Conservation (phyloP, 345 rosid genomes). For the Fremontodendron californicum region DNA sequence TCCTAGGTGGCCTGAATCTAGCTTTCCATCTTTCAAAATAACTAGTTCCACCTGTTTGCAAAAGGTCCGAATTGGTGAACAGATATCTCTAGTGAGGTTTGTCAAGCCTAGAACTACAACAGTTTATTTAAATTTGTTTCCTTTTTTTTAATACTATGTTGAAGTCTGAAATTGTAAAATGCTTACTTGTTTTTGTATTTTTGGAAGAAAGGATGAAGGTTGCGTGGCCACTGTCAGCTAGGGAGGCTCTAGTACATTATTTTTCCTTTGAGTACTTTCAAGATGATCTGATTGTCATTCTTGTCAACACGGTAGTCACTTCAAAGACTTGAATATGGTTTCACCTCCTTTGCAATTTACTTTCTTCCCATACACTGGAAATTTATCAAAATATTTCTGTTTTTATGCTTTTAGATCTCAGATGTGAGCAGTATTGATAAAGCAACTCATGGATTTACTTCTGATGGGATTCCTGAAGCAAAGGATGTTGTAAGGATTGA, state of each 20-base stretch:
- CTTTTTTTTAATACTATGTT: not conserved
- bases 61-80: slow-evolving; percentile 59
- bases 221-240: slow-evolving; percentile 79
- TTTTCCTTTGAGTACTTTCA: slow-evolving; percentile 61
- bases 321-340: slow-evolving; percentile 9
- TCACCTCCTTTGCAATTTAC: slow-evolving; percentile 11
- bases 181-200: slow-evolving; percentile 35
- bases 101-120: slow-evolving; percentile 19
- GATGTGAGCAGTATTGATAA: slow-evolving; percentile 51
- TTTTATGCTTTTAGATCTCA: slow-evolving; percentile 50
- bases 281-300: slow-evolving; percentile 62
- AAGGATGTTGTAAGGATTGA: slow-evolving; percentile 72
- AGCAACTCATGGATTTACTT: slow-evolving; percentile 49
- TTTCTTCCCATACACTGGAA: not conserved
- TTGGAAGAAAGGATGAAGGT: slow-evolving; percentile 88
- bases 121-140: slow-evolving; percentile 8
- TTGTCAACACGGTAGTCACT: slow-evolving; percentile 65
- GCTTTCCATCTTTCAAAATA: slow-evolving; percentile 68
- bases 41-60: slow-evolving; percentile 48
- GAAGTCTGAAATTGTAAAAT: slow-evolving; percentile 17
- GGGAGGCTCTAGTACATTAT: slow-evolving; percentile 80
- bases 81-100: slow-evolving; percentile 77
- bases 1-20: slow-evolving; percentile 83
- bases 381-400: not conserved
- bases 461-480: slow-evolving; percentile 55